These are phyloP conservation scores for Trichoderma sp. DNA, from an alignment of 2,329 filamentous ascomycete species.

Conservation along the genomic window DNA sequence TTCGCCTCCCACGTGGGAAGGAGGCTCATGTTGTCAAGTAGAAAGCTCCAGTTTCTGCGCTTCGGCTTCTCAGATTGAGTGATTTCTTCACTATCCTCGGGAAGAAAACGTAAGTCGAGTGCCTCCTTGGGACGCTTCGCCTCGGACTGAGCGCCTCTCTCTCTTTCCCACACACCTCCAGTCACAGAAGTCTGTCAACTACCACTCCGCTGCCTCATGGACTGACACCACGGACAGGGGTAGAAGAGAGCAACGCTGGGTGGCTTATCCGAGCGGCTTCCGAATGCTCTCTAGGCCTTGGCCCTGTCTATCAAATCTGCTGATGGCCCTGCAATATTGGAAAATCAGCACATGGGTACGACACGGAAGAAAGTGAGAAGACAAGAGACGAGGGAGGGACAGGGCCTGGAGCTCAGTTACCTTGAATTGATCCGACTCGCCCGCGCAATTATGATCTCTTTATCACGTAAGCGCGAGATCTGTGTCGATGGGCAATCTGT, in stretches of 20 bases:
- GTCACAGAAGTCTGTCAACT: background rate
- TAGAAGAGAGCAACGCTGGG: background rate
- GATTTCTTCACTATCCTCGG: background rate
- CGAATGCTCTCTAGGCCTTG: conserved; percentile 2
- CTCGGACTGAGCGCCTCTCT: background rate
- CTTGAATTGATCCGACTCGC: conserved; percentile 16
- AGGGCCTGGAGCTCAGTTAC: conserved; percentile 3
- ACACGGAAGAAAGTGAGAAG: background rate
- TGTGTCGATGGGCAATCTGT: background rate
- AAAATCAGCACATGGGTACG: conserved; percentile 16
- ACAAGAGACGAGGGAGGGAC: background rate
- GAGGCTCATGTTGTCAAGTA: background rate
- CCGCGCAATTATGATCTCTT: conserved; percentile 15
- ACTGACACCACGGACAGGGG: background rate
- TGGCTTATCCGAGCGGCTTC: background rate
- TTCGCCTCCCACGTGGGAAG: conserved; percentile 18
- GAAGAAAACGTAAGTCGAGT: background rate
- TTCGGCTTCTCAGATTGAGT: background rate
- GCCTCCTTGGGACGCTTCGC: background rate
- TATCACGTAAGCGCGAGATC: conserved; percentile 19
- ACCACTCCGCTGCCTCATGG: background rate
- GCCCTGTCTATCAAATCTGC: conserved; percentile 9
- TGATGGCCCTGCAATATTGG: conserved; percentile 26
- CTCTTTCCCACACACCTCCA: background rate
- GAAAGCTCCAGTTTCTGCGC: background rate